Evolutionary conservation across 768 basidiomycete species (phyloP).

Genomic region (Symmetrospora coprosmae): DNA sequence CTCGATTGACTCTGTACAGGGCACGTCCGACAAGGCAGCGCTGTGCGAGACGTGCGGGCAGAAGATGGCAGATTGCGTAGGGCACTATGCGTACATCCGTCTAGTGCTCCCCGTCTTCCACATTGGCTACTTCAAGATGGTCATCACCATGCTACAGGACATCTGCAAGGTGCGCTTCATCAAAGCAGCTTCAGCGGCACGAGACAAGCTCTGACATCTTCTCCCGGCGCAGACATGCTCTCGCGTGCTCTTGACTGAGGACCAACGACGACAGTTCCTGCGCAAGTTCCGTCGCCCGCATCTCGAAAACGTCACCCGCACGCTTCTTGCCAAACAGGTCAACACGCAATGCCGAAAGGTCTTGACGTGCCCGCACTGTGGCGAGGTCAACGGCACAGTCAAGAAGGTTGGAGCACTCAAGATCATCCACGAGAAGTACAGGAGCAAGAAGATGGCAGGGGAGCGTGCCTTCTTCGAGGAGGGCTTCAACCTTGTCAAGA

Average conservation of each 20-base stretch:
- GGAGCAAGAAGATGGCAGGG: constrained; percentile 87
- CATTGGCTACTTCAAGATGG: constrained; percentile 95
- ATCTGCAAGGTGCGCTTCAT: constrained; percentile 70
- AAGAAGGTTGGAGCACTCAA: constrained; percentile 90
- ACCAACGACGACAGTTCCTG: constrained; percentile 67
- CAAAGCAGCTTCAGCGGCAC: not conserved
- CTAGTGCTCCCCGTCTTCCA: constrained; percentile 93
- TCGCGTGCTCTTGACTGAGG: constrained; percentile 71
- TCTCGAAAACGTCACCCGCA: constrained; percentile 83
- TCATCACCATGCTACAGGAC: constrained; percentile 78
- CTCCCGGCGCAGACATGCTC: constrained; percentile 53
- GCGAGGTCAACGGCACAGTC: constrained; percentile 81
- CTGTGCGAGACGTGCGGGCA: constrained; percentile 92
- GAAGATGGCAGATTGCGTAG: constrained; percentile 82
- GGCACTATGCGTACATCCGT: constrained; percentile 98
- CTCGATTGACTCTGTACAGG: constrained; percentile 43
- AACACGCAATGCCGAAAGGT: constrained; percentile 76
- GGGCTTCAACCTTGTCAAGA: constrained; percentile 64
- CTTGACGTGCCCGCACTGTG: constrained; percentile 82
- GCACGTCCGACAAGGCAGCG: constrained; percentile 80
- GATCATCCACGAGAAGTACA: constrained; percentile 94
- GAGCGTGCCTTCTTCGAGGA: constrained; percentile 50
- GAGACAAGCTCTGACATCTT: not conserved
- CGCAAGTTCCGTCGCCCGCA: constrained; percentile 78
- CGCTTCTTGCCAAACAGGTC: constrained; percentile 65